A percentile compares a stretch with the other conserved stretches of the same genome.
Evolutionary conservation across 2,329 filamentous ascomycete genomes (phyloP).

Genomic region (Colletotrichum agaves): DNA sequence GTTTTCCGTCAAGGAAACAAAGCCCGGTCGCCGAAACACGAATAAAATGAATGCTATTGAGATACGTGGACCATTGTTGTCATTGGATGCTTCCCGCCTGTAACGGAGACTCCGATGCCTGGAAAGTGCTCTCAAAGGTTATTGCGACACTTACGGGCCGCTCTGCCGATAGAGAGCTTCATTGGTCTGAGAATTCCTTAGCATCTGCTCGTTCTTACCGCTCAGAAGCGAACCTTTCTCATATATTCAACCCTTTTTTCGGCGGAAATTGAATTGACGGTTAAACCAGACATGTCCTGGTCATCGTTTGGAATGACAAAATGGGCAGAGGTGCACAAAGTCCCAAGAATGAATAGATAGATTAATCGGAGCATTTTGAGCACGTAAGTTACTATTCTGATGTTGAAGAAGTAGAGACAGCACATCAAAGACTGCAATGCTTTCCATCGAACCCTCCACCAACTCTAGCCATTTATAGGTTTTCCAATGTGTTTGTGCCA

Average conservation of each 20-base stretch:
- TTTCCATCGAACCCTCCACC: too few relatives aligned
- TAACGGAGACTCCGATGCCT: too few relatives aligned
- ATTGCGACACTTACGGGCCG: slow-evolving; percentile 10
- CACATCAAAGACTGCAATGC: too few relatives aligned
- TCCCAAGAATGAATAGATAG: neutral
- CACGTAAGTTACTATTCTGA: neutral
- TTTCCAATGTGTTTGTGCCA: too few relatives aligned
- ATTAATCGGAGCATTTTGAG: neutral
- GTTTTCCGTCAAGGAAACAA: too few relatives aligned
- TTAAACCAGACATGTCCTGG: slow-evolving; percentile 30
- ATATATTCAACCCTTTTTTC: slow-evolving; percentile 26
- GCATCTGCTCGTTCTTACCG: fast-evolving
- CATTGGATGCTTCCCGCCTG: too few relatives aligned
- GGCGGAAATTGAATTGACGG: slow-evolving; percentile 25
- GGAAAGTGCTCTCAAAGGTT: neutral
- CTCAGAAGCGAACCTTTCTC: neutral
- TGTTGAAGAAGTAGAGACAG: too few relatives aligned
- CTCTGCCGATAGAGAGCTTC: slow-evolving; percentile 25
- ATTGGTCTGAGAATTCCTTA: neutral
- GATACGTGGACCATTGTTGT: too few relatives aligned
- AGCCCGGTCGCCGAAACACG: too few relatives aligned
- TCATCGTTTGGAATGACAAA: slow-evolving; percentile 29
- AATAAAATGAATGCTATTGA: too few relatives aligned
- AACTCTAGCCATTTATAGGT: too few relatives aligned
- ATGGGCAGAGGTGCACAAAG: neutral